Percentiles rank a stretch among this genome's conserved stretches.
Conservation (phyloP, 257 asterid genomes). For the Asclepias syriaca region DNA sequence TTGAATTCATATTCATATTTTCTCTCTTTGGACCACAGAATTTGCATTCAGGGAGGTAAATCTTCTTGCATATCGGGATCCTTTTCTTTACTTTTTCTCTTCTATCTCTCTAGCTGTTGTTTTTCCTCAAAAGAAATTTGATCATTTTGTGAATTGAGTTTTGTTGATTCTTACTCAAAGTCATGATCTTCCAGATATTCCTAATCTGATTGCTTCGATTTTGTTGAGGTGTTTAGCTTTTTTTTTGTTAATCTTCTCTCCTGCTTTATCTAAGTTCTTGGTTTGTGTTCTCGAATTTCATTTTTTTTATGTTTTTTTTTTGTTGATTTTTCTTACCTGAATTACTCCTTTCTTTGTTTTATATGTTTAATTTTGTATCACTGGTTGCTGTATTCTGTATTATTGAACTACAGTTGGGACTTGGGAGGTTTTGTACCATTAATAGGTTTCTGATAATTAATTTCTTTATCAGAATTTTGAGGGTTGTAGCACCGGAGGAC, state of each 20-base stretch:
- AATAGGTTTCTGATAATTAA: not conserved
- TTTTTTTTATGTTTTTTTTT: not conserved
- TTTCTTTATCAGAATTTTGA: not conserved
- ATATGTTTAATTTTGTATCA: not conserved
- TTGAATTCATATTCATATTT: not conserved
- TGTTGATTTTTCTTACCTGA: no score
- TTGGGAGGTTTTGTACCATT: conserved; percentile 10
- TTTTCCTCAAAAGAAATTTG: conserved; percentile 20
- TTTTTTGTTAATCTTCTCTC: conserved; percentile 7
- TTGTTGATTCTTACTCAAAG: conserved; percentile 7
- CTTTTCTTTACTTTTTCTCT: conserved; percentile 13
- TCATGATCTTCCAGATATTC: conserved; percentile 38
- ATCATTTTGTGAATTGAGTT: conserved; percentile 27
- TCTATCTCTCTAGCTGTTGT: conserved; percentile 17
- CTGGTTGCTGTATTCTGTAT: not conserved
- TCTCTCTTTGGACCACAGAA: conserved; percentile 17
- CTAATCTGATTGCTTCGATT: conserved; percentile 23
- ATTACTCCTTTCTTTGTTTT: not conserved
- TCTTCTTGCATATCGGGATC: conserved; percentile 18
- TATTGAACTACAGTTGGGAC: conserved; percentile 19
- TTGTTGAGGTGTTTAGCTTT: conserved; percentile 26
- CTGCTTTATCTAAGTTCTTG: conserved; percentile 24
- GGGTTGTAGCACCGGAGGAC: not conserved
- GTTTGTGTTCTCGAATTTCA: conserved; percentile 20
- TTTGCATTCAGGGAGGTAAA: conserved; percentile 27